Conservation (phyloP, 441 rosid species). For the Kokia cookei region DNA sequence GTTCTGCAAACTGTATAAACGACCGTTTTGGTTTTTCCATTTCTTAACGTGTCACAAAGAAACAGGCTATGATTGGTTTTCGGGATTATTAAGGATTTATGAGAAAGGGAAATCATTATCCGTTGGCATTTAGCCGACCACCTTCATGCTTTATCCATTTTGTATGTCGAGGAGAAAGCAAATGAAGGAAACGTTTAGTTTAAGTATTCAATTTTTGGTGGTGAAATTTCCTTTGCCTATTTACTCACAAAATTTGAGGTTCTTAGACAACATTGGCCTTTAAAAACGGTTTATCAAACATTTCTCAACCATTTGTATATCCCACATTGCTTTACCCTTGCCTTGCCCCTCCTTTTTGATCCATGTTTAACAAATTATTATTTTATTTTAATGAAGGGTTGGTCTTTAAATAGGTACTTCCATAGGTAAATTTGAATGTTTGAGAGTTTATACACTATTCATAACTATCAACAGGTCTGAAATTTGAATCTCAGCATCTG, state of each 20-base stretch:
- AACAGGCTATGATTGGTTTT: neutral
- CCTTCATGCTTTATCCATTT: slow-evolving; percentile 38
- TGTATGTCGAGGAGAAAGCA: slow-evolving; percentile 1
- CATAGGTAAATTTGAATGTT: no score
- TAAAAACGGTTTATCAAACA: slow-evolving; percentile 45
- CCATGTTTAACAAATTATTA: no score
- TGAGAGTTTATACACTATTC: no score
- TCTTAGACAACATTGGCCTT: slow-evolving; percentile 23
- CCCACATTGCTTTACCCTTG: neutral
- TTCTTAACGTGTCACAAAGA: neutral
- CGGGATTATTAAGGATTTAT: neutral
- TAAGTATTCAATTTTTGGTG: slow-evolving; percentile 30
- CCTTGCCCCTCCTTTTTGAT: no score
- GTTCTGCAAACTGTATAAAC: slow-evolving; percentile 57
- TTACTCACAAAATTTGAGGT: slow-evolving; percentile 17
- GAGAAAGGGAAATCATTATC: no score
- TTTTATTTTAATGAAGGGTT: no score
- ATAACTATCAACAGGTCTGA: neutral
- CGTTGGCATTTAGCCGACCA: slow-evolving; percentile 15
- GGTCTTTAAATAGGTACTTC: no score
- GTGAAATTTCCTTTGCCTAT: slow-evolving; percentile 23
- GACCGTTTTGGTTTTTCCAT: slow-evolving; percentile 57
- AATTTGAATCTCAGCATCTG: neutral
- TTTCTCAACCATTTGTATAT: neutral
- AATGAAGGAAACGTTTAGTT: slow-evolving; percentile 10